Percentiles rank a stretch among this genome's conserved stretches.
phyloP scores from a whole-genome alignment of 2,329 filamentous ascomycete species.

The Xylariaceae sp. region DNA sequence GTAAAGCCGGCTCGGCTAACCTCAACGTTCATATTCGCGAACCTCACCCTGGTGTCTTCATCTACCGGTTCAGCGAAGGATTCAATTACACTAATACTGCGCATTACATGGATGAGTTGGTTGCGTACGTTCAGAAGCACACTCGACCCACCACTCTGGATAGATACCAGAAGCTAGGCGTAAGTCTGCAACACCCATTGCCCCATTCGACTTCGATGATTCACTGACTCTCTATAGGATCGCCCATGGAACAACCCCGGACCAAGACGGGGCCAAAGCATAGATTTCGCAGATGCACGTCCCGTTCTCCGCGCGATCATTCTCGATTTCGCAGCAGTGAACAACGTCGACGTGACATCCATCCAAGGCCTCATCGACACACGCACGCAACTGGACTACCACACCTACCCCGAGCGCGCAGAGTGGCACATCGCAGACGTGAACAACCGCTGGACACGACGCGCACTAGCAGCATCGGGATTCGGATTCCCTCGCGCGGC shows the following conservation, averaged over 20 bases:
- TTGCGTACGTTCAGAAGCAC: conserved; percentile 42
- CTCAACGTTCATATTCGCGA: conserved; percentile 43
- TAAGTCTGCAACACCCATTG: conserved; percentile 31
- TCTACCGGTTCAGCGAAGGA: conserved; percentile 54
- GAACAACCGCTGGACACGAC: conserved; percentile 54
- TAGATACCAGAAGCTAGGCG: conserved; percentile 45
- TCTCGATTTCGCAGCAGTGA: conserved; percentile 55
- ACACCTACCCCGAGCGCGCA: conserved; percentile 44
- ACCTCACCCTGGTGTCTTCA: conserved; percentile 53
- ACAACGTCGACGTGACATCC: conserved; percentile 55
- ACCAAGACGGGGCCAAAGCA: conserved; percentile 21
- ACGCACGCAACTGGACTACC: conserved; percentile 51
- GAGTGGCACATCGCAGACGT: conserved; percentile 54
- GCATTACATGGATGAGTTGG: conserved; percentile 49
- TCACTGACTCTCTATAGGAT: conserved; percentile 21
- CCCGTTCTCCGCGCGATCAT: conserved; percentile 50
- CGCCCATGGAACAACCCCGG: conserved; percentile 43
- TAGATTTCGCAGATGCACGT: conserved; percentile 25
- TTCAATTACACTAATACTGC: conserved; percentile 57
- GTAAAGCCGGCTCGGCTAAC: conserved; percentile 49
- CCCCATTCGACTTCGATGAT: not conserved
- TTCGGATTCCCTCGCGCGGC: conserved; percentile 41
- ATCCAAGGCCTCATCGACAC: conserved; percentile 54
- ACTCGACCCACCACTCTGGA: conserved; percentile 45
- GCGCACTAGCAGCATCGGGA: conserved; percentile 52